Conservation (phyloP, 2,329 filamentous ascomycete genomes). For the Chlorencoelia australis region DNA sequence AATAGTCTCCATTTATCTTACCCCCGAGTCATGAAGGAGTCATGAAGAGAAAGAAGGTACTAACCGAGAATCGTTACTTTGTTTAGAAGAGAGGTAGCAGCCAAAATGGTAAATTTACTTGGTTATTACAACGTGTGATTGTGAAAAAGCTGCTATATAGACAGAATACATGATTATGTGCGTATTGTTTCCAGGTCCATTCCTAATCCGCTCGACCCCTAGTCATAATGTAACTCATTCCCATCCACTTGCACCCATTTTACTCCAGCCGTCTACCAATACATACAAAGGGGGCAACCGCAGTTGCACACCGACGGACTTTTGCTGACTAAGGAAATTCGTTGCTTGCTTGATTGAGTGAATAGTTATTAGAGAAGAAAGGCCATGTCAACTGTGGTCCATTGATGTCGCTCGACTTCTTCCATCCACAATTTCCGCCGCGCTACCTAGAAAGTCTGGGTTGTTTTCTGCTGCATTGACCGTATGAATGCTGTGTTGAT, state of each 20-base stretch:
- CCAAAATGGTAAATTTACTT: no score
- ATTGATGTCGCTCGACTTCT: constrained; percentile 14
- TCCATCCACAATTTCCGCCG: constrained; percentile 46
- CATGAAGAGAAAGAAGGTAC: no score
- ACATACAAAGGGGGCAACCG: background rate
- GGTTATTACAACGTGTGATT: constrained; percentile 2
- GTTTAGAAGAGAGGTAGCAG: no score
- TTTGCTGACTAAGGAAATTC: constrained; percentile 10
- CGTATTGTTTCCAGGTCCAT: background rate
- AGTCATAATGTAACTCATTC: background rate
- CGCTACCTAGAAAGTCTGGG: constrained; percentile 40
- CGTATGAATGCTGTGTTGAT: constrained; percentile 46
- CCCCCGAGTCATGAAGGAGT: no score
- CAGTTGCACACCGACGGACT: constrained; percentile 5
- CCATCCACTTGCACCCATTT: constrained; percentile 2
- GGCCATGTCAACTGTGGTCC: constrained; percentile 13
- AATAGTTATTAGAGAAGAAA: constrained; percentile 2
- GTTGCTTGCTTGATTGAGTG: constrained; percentile 3
- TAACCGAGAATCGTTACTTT: no score
- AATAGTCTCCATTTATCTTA: no score
- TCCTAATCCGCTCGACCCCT: background rate
- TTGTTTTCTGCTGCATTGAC: constrained; percentile 38
- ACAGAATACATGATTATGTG: constrained; percentile 5
- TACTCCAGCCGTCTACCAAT: constrained; percentile 8
- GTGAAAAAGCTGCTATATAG: constrained; percentile 6